These are phyloP conservation scores for Pseudognaphalium luteoalbum DNA, from an alignment of 129 eudicot genomes.

Conservation along the genomic window DNA sequence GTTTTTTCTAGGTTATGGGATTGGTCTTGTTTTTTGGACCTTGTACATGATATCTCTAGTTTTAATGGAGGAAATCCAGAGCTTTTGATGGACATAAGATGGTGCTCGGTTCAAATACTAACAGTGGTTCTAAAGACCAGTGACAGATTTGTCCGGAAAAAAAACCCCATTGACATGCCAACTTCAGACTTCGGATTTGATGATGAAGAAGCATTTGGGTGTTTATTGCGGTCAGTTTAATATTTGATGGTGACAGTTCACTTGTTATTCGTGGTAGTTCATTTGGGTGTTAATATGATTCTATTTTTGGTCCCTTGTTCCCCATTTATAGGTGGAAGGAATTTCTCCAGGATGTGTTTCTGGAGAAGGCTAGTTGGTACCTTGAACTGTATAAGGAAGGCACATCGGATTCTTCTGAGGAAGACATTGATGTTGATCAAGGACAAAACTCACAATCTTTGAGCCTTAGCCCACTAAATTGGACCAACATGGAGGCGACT, in stretches of 20 bases:
- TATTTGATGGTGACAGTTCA: background rate
- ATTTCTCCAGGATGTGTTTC: constrained; percentile 66
- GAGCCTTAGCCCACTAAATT: constrained; percentile 30
- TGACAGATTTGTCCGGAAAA: constrained; percentile 39
- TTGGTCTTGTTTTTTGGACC: constrained; percentile 73
- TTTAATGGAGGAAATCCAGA: constrained; percentile 25
- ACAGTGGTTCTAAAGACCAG: constrained; percentile 51
- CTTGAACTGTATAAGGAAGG: constrained; percentile 47
- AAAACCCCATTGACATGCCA: constrained; percentile 40
- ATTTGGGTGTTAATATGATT: background rate
- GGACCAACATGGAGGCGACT: constrained; percentile 33
- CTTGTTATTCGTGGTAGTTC: constrained; percentile 2
- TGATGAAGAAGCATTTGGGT: constrained; percentile 55
- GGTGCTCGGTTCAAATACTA: constrained; percentile 64
- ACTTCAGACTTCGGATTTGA: constrained; percentile 44
- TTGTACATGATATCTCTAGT: constrained; percentile 39
- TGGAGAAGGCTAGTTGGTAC: constrained; percentile 86
- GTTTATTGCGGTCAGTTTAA: constrained; percentile 68
- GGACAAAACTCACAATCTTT: constrained; percentile 5
- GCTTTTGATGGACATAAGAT: constrained; percentile 54
- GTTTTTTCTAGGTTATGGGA: constrained; percentile 70
- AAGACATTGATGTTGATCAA: background rate
- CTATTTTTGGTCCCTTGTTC: constrained; percentile 14
- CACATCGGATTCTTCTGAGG: constrained; percentile 23
- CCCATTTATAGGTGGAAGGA: constrained; percentile 67